Percentiles rank a stretch among this genome's conserved stretches.
phyloP scores from a whole-genome alignment of 2,329 filamentous ascomycete species.

The Fusarium sp. region DNA sequence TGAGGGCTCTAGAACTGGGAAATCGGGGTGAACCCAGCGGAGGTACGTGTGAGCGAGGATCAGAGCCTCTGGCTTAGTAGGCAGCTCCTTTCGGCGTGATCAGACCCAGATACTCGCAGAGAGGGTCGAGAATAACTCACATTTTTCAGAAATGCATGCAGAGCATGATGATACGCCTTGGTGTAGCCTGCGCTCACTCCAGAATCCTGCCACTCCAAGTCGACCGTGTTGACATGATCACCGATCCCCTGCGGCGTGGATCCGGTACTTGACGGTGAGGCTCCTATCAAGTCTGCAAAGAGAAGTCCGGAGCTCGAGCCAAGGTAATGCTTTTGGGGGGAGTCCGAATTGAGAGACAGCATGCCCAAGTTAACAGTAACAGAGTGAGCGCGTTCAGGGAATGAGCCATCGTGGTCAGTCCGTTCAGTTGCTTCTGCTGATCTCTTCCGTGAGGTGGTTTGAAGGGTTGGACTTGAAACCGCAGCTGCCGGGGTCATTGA shows the following conservation, averaged over 20 bases:
- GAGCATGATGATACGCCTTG: constrained; percentile 20
- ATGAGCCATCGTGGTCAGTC: constrained; percentile 20
- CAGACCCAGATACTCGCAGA: neutral
- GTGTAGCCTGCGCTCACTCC: neutral
- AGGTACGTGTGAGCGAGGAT: constrained; percentile 35
- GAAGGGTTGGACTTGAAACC: constrained; percentile 23
- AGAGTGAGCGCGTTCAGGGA: constrained; percentile 34
- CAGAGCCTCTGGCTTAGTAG: constrained; percentile 32
- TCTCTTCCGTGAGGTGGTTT: constrained; percentile 17
- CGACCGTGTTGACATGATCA: neutral
- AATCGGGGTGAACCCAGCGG: constrained; percentile 37
- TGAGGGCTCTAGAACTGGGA: constrained; percentile 30
- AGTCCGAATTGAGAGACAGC: constrained; percentile 51
- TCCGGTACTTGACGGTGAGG: constrained; percentile 18
- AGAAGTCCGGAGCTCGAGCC: constrained; percentile 51
- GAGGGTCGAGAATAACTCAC: neutral
- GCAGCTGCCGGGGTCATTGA: neutral
- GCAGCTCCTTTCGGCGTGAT: constrained; percentile 26
- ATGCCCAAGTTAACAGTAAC: constrained; percentile 50
- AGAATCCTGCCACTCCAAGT: neutral
- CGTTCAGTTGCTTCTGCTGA: constrained; percentile 27
- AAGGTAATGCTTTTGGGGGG: constrained; percentile 50
- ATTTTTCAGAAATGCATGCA: constrained; percentile 6
- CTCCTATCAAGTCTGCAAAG: constrained; percentile 45
- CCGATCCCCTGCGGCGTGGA: constrained; percentile 10